These are phyloP conservation scores for Cydonia oblonga DNA, from an alignment of 331 rosid genomes.

Conservation along the genomic window DNA sequence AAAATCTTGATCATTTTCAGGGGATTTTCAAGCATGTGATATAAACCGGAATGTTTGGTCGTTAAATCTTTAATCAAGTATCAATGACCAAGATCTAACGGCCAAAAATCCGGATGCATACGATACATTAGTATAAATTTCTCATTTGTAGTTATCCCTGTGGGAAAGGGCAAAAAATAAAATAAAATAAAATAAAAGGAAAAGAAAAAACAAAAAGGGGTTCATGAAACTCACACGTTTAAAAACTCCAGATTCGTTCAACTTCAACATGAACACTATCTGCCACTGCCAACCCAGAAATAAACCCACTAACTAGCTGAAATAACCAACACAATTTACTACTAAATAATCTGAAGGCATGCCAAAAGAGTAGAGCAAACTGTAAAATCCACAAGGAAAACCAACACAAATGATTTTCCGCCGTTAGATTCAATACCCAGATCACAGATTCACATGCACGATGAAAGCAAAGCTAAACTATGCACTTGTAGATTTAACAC, in stretches of 20 bases:
- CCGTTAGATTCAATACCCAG: neutral
- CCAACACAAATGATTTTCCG: neutral
- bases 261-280: neutral
- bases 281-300: neutral
- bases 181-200: no score
- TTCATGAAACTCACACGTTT: neutral
- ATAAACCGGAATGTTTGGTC: no score
- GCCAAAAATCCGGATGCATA: no score
- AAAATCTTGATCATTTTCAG: no score
- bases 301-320: neutral
- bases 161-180: no score
- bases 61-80: no score
- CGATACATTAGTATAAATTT: no score
- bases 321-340: neutral
- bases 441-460: neutral
- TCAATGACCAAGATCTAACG: no score
- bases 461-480: no score
- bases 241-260: neutral
- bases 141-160: neutral
- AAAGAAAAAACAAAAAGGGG: neutral
- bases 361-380: neutral
- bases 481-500: neutral
- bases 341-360: neutral
- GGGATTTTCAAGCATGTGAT: no score
- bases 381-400: neutral